Evolutionary conservation across 345 rosid genomes (phyloP).

Genomic region (Euclidium syriacum): DNA sequence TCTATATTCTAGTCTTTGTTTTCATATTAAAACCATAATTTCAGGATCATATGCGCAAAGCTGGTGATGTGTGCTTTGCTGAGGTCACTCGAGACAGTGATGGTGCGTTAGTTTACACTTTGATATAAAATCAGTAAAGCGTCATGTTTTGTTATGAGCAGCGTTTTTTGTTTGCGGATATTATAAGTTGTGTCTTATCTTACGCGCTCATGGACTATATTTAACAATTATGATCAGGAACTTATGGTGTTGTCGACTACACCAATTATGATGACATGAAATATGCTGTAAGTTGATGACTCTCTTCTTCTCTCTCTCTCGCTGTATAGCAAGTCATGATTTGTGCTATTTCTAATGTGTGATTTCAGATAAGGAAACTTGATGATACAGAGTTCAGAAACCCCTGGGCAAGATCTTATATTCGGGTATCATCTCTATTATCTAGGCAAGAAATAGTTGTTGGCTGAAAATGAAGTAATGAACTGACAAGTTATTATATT

Average conservation of each 20-base stretch:
- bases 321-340: neutral
- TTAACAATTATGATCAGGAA: constrained; percentile 43
- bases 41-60: constrained; percentile 98
- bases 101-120: constrained; percentile 41
- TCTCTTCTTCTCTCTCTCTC: neutral
- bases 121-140: neutral
- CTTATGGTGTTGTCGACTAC: constrained; percentile 90
- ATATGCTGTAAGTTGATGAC: constrained; percentile 66
- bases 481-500: neutral
- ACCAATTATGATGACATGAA: constrained; percentile 93
- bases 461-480: neutral
- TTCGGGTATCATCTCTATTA: constrained; percentile 40
- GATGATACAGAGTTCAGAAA: constrained; percentile 83
- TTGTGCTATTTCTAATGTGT: neutral
- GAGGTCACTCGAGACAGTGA: constrained; percentile 86
- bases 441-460: neutral
- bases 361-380: constrained; percentile 57
- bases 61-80: constrained; percentile 94
- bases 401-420: constrained; percentile 77
- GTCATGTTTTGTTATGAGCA: neutral
- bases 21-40: constrained; percentile 11
- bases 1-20: neutral
- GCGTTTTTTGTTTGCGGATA: neutral
- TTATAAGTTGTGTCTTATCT: neutral
- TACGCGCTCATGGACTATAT: neutral